Evolutionary conservation across 805 yeast species (phyloP), one percentile per base, ranked within the genome.

Genomic region (Wickerhamiella galacta): DNA sequence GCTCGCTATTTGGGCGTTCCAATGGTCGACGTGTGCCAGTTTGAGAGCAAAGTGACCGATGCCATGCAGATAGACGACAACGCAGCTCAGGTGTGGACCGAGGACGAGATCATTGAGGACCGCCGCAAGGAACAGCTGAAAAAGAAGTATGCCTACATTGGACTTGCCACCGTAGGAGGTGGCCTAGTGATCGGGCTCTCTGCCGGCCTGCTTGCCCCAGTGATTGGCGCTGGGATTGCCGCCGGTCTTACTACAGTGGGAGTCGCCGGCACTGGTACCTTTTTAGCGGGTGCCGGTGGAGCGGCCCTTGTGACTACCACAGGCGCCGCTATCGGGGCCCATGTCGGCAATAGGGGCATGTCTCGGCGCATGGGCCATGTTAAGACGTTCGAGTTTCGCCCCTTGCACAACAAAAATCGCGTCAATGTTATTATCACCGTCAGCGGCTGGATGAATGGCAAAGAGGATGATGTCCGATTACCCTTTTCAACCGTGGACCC

Each of bases 401-500:
- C 99, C 0, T 59, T 90, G 43, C 94, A 82, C 53, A 85, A 87
- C 51, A 83, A 80, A 52, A 78, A 79, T 50, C 64, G 98, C 32
- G 75, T 92, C 3, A 87, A 82, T 49, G 60, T 85, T 43, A 77
- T 87, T 34, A 57, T 90, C 14, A 85, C 95, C 2, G 83, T 92
- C 0, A 72, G 92, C 33, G 99, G 99, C 1, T 90, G 99, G 99
- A 83, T 90, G 87, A 76, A 75, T 34, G 92, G 95, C 52, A 76
- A 74, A 38, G 71, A 74, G 46, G 99, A 90, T 71, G 99, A 90
- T 65, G 87, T 90, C 15, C 66, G 99, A 49, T 65, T 90, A 40
- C 98, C 98, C 2, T 90, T 85, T 50, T 79, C 94, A 1, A 90
- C 98, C 0, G 79, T 90, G 6, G 98, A 92, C 49, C 98, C 98